Base-by-base conservation (phyloP, 2,329 filamentous ascomycete species). In the Diplodia scrobiculata region DNA sequence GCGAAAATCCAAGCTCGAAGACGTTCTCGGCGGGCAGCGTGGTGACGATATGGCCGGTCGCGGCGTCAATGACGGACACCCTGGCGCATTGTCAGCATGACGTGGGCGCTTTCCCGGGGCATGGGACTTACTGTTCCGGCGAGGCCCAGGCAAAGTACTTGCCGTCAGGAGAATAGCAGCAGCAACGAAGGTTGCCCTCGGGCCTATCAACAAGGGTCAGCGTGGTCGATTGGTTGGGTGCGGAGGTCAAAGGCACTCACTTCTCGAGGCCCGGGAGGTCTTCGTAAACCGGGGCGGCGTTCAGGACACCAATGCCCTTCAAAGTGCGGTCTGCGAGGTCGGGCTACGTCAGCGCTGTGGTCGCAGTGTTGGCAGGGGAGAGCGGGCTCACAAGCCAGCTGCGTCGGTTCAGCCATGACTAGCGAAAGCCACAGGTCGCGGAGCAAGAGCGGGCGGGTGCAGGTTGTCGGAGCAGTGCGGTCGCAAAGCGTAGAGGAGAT, bases 141-240 rank as follows among this genome's bases (percentile, higher is more conserved):
- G 91, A 91, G 71, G 94, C 93, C 90, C 91, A 99, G 70, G 92
- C 93, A 80, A 97, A 96, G 83, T 93, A 99, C 76, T 91, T 91
- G 77, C 95, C 94, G 80, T 95, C 96, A 67, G 92, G 91, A 69
- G 95, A 98, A 84, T 99, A 99, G 74, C 88, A 87, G 84, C 91
- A 96, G 83, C 92, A 98, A 79, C 95, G 90, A 75, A 96, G 86
- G 82, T 94, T 97, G 77, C 93, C 94, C 84, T 97, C 91, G 68
- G 94, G 93, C 81, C 90, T 92, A 66, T 34, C 63, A 55, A 32
- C 47, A 14, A 36, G 36, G 52, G 68, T 68, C 38, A 70, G 63
- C 54, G 21, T n/a, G 36, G 27, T 14, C 25, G 17, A 13, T 36
- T 10, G 7, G 58, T 19, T 41, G 38, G 45, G 52, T 17, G 41